These are phyloP conservation scores for Dipteronia sinensis DNA, from an alignment of 345 rosid genomes.

Conservation along the genomic window DNA sequence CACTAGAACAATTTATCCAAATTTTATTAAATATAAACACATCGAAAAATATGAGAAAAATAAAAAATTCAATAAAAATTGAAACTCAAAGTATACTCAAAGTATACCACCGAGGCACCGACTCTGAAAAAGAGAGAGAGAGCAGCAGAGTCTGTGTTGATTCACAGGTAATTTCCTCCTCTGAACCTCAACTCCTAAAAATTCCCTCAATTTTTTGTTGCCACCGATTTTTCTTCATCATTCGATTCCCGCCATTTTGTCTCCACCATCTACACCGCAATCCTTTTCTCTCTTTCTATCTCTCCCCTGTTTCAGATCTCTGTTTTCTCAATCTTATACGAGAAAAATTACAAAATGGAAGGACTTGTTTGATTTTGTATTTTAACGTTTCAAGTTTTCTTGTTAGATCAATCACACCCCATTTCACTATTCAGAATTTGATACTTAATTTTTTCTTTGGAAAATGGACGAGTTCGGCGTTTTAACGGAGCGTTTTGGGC, in stretches of 20 bases:
- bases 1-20: too few relatives aligned
- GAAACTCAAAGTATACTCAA: too few relatives aligned
- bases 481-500: constrained; percentile 76
- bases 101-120: not conserved
- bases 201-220: constrained; percentile 16
- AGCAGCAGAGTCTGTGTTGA: not conserved
- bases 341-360: not conserved
- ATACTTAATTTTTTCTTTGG: not conserved
- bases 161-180: constrained; percentile 1
- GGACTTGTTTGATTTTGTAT: not conserved
- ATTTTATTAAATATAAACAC: too few relatives aligned
- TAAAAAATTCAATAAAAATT: too few relatives aligned
- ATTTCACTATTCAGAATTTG: not conserved
- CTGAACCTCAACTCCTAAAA: constrained; percentile 6
- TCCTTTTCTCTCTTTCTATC: not conserved
- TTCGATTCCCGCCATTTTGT: constrained; percentile 27
- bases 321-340: not conserved
- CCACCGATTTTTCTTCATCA: constrained; percentile 16
- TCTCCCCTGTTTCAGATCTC: not conserved
- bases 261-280: constrained; percentile 3
- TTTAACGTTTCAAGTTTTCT: not conserved
- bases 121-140: not conserved
- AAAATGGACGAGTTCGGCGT: constrained; percentile 83
- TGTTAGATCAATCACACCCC: constrained; percentile 8
- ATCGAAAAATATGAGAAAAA: too few relatives aligned